Base-by-base conservation (phyloP, 345 rosid genomes). In the Pugionium cornutum region DNA sequence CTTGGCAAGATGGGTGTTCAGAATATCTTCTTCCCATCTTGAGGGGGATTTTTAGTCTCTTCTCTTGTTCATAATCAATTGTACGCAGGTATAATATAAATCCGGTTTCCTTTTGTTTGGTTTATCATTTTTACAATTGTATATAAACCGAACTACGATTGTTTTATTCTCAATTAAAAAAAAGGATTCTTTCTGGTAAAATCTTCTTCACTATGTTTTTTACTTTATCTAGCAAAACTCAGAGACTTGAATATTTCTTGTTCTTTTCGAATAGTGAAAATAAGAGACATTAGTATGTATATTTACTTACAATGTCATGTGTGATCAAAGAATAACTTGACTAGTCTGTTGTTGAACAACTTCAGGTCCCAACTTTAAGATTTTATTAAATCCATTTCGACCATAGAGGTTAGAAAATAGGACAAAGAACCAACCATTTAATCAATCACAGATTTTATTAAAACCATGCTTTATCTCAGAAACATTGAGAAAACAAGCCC, bases 361-460 rank as follows among this genome's bases (percentile, higher is more conserved):
- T 39, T 57, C 36, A 50, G 48, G 66, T 58, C 62, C 70, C 43
- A 68, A 58, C 62, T 65, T 30, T 36, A 10, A 37, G 18, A 47
- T 31, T 0, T 40, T 27, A n/a, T 5, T 45, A 18, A 62, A 62
- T 29, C 34, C 10, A 36, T 45, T 6, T 35, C 9, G 6, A 53
- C 62, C 35, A 40, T 35, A 55, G 2, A 47, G 8, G 32, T 39
- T 33, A 54, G 36, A 5, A 25, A 3, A 37, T 10, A 53, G 2
- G 55, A 61, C 53, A 50, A 58, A 47, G 32, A 48, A 39, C 33
- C 40, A 56, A 49, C 72, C 57, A 57, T 42, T 53, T 51, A 18
- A 60, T 42, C 43, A 40, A 60, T 29, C 66, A 59, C 61, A 60
- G 67, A 52, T 62, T 51, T 47, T 33, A 29, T 36, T 53, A 59